Base-by-base conservation (phyloP, 2,329 filamentous ascomycete genomes). In the Colletotrichum sublineola region DNA sequence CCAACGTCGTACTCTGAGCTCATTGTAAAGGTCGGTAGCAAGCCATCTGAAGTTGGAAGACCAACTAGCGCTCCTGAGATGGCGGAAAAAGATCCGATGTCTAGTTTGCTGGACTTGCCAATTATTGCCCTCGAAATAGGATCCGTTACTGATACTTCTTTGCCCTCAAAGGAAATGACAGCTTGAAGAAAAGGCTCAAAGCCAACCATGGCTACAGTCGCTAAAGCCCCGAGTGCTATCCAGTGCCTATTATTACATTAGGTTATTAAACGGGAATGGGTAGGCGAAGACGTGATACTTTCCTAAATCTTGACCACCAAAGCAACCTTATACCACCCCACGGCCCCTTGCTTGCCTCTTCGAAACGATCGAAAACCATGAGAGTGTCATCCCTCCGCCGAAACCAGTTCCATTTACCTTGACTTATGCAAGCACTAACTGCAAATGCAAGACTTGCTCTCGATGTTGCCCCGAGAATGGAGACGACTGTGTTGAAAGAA, bases 341-440 rank as follows among this genome's bases (percentile, higher is more conserved):
- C 0, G 68, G 63, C 9, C 63, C 63, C 1, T 50, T 56, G 8
- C 67, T 61, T 0, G 68, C 63, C 38, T 71, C 68, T 14, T 71
- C 63, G 7, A 67, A 71, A 0, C 68, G 48, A 4, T 63, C 63
- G 5, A 62, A 71, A 4, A 15, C 50, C 7, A 63, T 42, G 1
- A 67, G 11, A 5, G 6, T 4, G n/a, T 57, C 68, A 1, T 29
- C 18, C 3, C n/a, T 40, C 15, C 20, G 20, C 14, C 15, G 33
- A 5, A 71, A 44, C 63, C 46, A 67, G 12, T 71, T 61, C 68
- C 68, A 71, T 33, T 71, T 71, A 1, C 33, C 46, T 6, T 62
- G 68, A 12, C 55, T 62, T 1, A 71, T 40, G 33, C 68, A 67
- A 11, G 68, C 55, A 12, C 68, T 44, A 0, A 67, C 12, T 2